These are phyloP conservation scores for Stachybotrys elegans DNA, from an alignment of 2,329 filamentous ascomycete genomes.

Conservation along the genomic window DNA sequence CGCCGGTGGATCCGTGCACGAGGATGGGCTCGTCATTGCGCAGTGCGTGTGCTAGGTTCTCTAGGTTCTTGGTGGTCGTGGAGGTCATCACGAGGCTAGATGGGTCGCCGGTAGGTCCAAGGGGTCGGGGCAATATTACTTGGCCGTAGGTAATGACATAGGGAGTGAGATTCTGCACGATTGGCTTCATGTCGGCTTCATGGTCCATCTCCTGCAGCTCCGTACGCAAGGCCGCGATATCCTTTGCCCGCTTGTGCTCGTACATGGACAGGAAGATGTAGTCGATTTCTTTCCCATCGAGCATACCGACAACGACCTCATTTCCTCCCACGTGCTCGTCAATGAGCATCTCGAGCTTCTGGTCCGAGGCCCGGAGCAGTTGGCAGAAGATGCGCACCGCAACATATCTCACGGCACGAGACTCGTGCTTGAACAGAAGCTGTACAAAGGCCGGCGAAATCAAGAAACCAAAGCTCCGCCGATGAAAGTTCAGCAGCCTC, in stretches of 20 bases:
- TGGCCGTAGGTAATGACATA: conserved; percentile 61
- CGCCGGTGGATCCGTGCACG: conserved; percentile 76
- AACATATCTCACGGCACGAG: conserved; percentile 66
- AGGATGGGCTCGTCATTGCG: conserved; percentile 68
- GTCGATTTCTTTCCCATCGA: conserved; percentile 74
- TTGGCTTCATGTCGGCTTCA: conserved; percentile 8
- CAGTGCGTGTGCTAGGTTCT: conserved; percentile 61
- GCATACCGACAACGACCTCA: conserved; percentile 59
- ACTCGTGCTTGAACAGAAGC: conserved; percentile 57
- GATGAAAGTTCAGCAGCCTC: conserved; percentile 74
- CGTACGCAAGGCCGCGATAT: conserved; percentile 36
- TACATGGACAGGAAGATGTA: conserved; percentile 66
- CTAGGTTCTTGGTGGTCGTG: conserved; percentile 70
- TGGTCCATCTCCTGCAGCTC: conserved; percentile 23
- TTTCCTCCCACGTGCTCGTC: conserved; percentile 56
- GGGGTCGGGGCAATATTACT: conserved; percentile 62
- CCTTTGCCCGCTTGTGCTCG: conserved; percentile 49
- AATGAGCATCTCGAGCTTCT: conserved; percentile 68
- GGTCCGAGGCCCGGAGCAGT: conserved; percentile 74
- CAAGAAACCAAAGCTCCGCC: conserved; percentile 58
- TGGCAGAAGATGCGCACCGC: conserved; percentile 77
- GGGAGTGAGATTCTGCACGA: conserved; percentile 45
- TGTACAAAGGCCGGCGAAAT: conserved; percentile 65
- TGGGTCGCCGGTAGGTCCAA: conserved; percentile 38
- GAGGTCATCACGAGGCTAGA: conserved; percentile 61